phyloP scores from a whole-genome alignment of 768 basidiomycete genomes.

The Naganishia friedmannii region DNA sequence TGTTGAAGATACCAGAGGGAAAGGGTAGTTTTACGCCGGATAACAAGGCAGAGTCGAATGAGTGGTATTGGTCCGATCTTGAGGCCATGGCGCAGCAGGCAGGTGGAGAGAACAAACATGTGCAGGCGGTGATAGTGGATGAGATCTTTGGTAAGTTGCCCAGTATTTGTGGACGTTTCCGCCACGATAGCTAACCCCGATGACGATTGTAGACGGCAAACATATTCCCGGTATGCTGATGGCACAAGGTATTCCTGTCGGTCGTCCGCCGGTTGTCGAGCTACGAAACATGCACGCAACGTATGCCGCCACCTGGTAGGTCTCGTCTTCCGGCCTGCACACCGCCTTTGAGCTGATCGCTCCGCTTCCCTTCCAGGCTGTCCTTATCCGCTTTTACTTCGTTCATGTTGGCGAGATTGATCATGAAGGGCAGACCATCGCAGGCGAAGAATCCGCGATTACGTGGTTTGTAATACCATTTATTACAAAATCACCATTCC shows the following conservation, averaged over 20 bases:
- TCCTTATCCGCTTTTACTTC: slow-evolving; percentile 79
- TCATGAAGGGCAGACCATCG: slow-evolving; percentile 32
- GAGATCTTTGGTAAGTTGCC: slow-evolving; percentile 71
- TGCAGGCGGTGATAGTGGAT: slow-evolving; percentile 87
- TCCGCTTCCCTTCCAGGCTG: slow-evolving; percentile 61
- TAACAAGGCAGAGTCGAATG: slow-evolving; percentile 71
- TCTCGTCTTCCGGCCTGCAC: not conserved
- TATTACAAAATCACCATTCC: too few species aligned
- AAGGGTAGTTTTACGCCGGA: slow-evolving; percentile 83
- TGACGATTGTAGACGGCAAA: slow-evolving; percentile 64
- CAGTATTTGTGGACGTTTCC: not conserved
- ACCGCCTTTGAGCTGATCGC: not conserved
- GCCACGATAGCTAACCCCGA: not conserved
- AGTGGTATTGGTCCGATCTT: slow-evolving; percentile 92
- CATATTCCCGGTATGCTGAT: slow-evolving; percentile 40
- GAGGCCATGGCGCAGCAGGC: slow-evolving; percentile 78
- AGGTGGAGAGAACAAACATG: slow-evolving; percentile 67
- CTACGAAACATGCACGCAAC: slow-evolving; percentile 89
- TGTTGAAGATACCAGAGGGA: slow-evolving; percentile 70
- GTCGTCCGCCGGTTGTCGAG: slow-evolving; percentile 76
- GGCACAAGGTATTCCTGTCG: slow-evolving; percentile 75
- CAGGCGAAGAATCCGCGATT: slow-evolving; percentile 22
- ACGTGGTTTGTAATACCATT: not conserved
- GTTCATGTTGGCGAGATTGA: slow-evolving; percentile 59
- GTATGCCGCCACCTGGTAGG: slow-evolving; percentile 91